A percentile compares a stretch with the other conserved stretches of the same genome.
phyloP scores from a whole-genome alignment of 2,329 filamentous ascomycete genomes.

The Stachybotrys chartarum region DNA sequence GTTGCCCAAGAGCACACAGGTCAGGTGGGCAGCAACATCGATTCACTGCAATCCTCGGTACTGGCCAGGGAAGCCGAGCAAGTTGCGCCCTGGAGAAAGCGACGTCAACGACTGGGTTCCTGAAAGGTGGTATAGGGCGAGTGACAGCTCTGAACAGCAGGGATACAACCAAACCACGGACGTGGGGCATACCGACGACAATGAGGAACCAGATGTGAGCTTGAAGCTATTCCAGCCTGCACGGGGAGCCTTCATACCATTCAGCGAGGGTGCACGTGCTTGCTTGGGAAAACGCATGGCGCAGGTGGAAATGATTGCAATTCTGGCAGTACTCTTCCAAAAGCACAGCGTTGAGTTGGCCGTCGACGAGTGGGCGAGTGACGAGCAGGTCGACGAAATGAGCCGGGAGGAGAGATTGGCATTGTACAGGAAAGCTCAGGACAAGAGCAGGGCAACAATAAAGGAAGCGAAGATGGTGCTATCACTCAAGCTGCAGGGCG shows the following conservation, averaged over 20 bases:
- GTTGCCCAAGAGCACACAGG: conserved; percentile 47
- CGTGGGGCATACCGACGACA: conserved; percentile 45
- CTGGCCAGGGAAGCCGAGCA: conserved; percentile 55
- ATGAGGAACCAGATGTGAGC: conserved; percentile 53
- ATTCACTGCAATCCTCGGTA: conserved; percentile 63
- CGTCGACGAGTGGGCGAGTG: conserved; percentile 50
- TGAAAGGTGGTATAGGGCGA: conserved; percentile 59
- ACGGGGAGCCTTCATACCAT: conserved; percentile 50
- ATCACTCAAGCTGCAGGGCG: conserved; percentile 63
- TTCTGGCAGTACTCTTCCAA: conserved; percentile 47
- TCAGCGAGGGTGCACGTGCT: conserved; percentile 49
- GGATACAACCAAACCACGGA: conserved; percentile 6
- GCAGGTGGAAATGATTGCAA: conserved; percentile 50
- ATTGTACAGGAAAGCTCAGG: conserved; percentile 56
- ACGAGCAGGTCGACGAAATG: conserved; percentile 48
- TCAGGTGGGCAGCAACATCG: conserved; percentile 49
- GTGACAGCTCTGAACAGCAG: conserved; percentile 13
- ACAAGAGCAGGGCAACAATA: conserved; percentile 44
- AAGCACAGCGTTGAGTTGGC: conserved; percentile 63
- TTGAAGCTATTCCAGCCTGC: conserved; percentile 52
- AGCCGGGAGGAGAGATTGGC: conserved; percentile 32
- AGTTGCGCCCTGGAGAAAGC: conserved; percentile 30
- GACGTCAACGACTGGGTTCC: conserved; percentile 65
- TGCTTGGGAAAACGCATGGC: conserved; percentile 53
- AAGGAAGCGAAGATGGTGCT: conserved; percentile 53